Evolutionary conservation across 495 filamentous ascomycete genomes (phyloP), one percentile per base, ranked within the genome.

Genomic region (Daldinia bambusicola): DNA sequence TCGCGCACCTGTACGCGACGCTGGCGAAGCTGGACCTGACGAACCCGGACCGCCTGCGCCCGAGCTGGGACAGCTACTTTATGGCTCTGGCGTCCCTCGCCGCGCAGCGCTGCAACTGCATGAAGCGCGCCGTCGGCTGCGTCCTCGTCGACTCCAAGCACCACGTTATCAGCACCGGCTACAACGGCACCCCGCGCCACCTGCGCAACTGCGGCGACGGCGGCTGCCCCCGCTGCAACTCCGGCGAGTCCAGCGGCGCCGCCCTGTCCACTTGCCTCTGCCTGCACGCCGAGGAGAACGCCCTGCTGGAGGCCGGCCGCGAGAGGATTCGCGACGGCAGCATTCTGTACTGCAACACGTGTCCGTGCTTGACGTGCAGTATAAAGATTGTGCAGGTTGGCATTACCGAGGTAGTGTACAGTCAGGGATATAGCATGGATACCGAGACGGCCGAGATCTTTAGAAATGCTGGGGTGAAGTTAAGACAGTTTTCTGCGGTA

Each of bases 341-440:
- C 84, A 91, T 91, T 60, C 82, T 99, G 32, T 99, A 99, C 77
- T 98, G 95, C 75, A 92, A 98, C 77, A 99, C 95, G 77, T 98
- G 95, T 74, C 95, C 95, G 12, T 99, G 95, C 73, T 84, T 98
- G 83, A 99, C 95, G n/a, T 99, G 95, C 78, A 95, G 92, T 69
- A 94, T 98, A 81, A 99, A 99, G 79, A 98, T 99, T 74, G 89
- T 91, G 7, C 95, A 99, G 80, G 93, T 98, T 26, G 95, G 95
- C 0, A 97, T 99, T 34, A 88, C 85, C 22, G 95, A 99, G 82
- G 95, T 99, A 30, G 95, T 99, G 31, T 99, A 96, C 77, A 92
- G 88, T 53, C 90, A 95, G 75, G 88, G 93, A 6, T 99, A 99
- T 74, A 93, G 92, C 66, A 97, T 99, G 92, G 95, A 99, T 78